Percentiles rank a stretch among this genome's conserved stretches.
Evolutionary conservation across 805 yeast species (phyloP).

Genomic region (Clavispora phyllophila): DNA sequence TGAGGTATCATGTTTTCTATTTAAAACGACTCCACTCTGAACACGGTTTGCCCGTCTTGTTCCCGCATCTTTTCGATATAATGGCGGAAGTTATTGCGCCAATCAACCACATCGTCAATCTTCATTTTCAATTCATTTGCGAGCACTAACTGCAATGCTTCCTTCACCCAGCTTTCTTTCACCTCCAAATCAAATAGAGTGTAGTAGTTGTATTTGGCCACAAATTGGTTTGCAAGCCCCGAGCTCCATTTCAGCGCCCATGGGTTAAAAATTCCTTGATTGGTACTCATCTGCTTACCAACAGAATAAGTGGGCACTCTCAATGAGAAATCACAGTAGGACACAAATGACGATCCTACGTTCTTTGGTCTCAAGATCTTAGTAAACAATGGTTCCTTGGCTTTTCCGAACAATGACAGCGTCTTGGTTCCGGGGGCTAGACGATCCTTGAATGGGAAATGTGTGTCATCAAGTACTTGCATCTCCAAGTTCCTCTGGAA

Average conservation of each 20-base stretch:
- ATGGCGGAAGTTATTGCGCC: slow-evolving; percentile 33
- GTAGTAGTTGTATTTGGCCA: slow-evolving; percentile 29
- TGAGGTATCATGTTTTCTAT: too few relatives aligned
- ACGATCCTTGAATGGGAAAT: slow-evolving; percentile 23
- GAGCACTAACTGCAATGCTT: slow-evolving; percentile 25
- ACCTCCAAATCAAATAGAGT: slow-evolving; percentile 27
- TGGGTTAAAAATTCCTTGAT: slow-evolving; percentile 22
- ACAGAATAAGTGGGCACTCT: slow-evolving; percentile 31
- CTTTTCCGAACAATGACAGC: slow-evolving; percentile 19
- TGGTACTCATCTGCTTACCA: slow-evolving; percentile 21
- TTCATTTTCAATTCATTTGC: slow-evolving; percentile 25
- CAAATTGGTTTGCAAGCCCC: slow-evolving; percentile 24
- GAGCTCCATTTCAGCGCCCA: slow-evolving; percentile 35
- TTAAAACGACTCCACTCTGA: slow-evolving; percentile 35
- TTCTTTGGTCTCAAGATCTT: slow-evolving; percentile 36
- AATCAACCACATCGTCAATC: slow-evolving; percentile 29
- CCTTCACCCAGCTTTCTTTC: slow-evolving; percentile 28
- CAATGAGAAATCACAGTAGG: slow-evolving; percentile 29
- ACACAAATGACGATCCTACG: slow-evolving; percentile 26
- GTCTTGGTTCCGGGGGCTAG: slow-evolving; percentile 8
- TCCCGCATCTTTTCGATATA: slow-evolving; percentile 21
- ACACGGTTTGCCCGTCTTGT: slow-evolving; percentile 30
- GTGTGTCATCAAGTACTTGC: slow-evolving; percentile 24
- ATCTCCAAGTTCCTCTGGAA: slow-evolving; percentile 28
- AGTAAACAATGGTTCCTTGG: slow-evolving; percentile 28